phyloP scores from a whole-genome alignment of 2,329 filamentous ascomycete species.

The Pseudogymnoascus sp. region DNA sequence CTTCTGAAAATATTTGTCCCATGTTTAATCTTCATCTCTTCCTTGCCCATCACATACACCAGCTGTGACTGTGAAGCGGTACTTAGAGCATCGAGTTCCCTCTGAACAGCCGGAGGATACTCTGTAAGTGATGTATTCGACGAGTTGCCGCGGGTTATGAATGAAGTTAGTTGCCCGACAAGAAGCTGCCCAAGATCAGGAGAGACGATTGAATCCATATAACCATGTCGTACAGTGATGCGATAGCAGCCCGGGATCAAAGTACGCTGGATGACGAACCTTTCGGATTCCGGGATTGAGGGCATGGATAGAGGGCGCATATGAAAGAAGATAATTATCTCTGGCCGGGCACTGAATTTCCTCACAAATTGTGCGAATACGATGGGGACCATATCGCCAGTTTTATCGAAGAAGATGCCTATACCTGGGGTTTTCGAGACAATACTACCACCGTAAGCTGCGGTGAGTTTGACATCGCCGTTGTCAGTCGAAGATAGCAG shows the following conservation, averaged over 20 bases:
- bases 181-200: slow-evolving; percentile 56
- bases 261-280: slow-evolving; percentile 37
- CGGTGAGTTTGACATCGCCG: slow-evolving; percentile 33
- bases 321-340: slow-evolving; percentile 69
- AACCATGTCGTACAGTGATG: slow-evolving; percentile 64
- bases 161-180: slow-evolving; percentile 47
- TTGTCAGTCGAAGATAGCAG: slow-evolving; percentile 32
- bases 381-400: slow-evolving; percentile 56
- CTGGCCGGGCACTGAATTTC: slow-evolving; percentile 62
- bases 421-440: slow-evolving; percentile 49
- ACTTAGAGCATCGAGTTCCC: slow-evolving; percentile 40
- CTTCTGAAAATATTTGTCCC: slow-evolving; percentile 38
- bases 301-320: slow-evolving; percentile 58
- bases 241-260: slow-evolving; percentile 58
- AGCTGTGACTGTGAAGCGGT: slow-evolving; percentile 42
- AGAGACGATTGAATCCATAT: slow-evolving; percentile 64
- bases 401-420: slow-evolving; percentile 75
- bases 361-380: slow-evolving; percentile 67
- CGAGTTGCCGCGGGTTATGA: slow-evolving; percentile 36
- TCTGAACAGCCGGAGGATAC: slow-evolving; percentile 24
- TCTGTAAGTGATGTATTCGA: slow-evolving; percentile 14
- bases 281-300: slow-evolving; percentile 42
- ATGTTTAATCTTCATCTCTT: slow-evolving; percentile 46
- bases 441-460: slow-evolving; percentile 32
- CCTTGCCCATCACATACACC: slow-evolving; percentile 55